Base-by-base conservation (phyloP, 305 asterid genomes). In the Euphrasia arctica region DNA sequence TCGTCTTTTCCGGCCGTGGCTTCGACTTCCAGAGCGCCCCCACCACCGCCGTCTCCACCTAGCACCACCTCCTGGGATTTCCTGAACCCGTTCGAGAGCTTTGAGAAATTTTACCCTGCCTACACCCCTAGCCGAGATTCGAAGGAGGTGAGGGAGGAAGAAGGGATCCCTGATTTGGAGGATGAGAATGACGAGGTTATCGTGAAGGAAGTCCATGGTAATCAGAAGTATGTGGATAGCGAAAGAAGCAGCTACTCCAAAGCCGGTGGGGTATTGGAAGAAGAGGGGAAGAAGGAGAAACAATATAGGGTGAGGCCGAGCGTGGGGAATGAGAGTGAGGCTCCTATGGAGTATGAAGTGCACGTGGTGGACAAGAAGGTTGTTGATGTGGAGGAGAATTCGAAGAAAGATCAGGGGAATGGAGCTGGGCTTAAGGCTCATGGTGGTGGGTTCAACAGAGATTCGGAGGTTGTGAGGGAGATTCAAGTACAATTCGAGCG, bases 111-210 rank as follows among this genome's bases (percentile, higher is more conserved):
- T 63, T 90, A 93, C 56, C 83, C 82, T 0, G 65, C 95, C 0
- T 80, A 82, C 70, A 77, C 98, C 3, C 92, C 95, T 1, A 86
- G 95, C 72, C 78, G 87, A 7, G 88, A 88, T 66, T 93, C 86
- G 2, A 83, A 86, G 71, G 96, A 90, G 66, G 86, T 93, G 69
- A 90, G 99, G 63, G 97, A 90, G 77, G 99, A 88, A 76, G 99
- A 93, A 74, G 97, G 99, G 50, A 93, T 93, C 41, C 99, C 99
- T 18, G 99, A 93, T 68, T 85, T 93, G 82, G 99, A 93, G 74
- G 97, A 90, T 47, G 99, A 86, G 65, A 96, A 80, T 4, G 83
- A 75, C 58, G 96, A 80, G 78, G 90, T 90, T 12, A 48, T 48
- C 59, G 97, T 90, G 41, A 93, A 93, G 77, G 95, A 90, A 75